Evolutionary conservation across 2,329 filamentous ascomycete genomes (phyloP).

Genomic region (Tympanopsis confertula): DNA sequence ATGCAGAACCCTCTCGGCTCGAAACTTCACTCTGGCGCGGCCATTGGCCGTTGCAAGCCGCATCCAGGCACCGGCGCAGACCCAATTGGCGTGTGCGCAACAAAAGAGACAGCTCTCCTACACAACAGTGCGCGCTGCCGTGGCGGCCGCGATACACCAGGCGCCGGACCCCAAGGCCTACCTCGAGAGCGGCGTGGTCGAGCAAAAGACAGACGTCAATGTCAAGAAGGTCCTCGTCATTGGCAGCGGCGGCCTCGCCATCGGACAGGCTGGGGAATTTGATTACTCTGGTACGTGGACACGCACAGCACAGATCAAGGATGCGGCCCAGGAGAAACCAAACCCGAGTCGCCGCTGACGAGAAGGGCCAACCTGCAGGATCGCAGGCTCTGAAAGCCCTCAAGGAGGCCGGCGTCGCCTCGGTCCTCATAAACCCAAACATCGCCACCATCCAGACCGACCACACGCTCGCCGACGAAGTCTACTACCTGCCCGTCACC

Average conservation of each 20-base stretch:
- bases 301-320: slow-evolving; percentile 3
- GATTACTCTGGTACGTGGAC: slow-evolving; percentile 83
- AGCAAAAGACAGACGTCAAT: slow-evolving; percentile 67
- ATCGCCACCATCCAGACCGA: slow-evolving; percentile 98
- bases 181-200: slow-evolving; percentile 76
- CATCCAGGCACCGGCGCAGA: no score
- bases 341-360: no score
- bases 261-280: slow-evolving; percentile 96
- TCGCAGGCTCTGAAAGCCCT: slow-evolving; percentile 93
- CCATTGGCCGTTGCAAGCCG: no score
- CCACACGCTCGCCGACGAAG: slow-evolving; percentile 88
- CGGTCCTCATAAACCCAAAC: slow-evolving; percentile 93
- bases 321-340: slow-evolving; percentile 9
- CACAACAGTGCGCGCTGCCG: no score
- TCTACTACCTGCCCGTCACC: slow-evolving; percentile 96
- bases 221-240: slow-evolving; percentile 97
- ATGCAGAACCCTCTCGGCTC: no score
- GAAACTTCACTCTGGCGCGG: no score
- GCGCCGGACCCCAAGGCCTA: slow-evolving; percentile 79
- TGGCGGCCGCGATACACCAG: slow-evolving; percentile 42
- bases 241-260: slow-evolving; percentile 86
- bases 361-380: slow-evolving; percentile 39
- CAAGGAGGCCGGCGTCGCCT: slow-evolving; percentile 84
- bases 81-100: no score
- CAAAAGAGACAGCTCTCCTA: no score